Conservation (phyloP, 768 basidiomycete species). For the Tephrocybe sp. region DNA sequence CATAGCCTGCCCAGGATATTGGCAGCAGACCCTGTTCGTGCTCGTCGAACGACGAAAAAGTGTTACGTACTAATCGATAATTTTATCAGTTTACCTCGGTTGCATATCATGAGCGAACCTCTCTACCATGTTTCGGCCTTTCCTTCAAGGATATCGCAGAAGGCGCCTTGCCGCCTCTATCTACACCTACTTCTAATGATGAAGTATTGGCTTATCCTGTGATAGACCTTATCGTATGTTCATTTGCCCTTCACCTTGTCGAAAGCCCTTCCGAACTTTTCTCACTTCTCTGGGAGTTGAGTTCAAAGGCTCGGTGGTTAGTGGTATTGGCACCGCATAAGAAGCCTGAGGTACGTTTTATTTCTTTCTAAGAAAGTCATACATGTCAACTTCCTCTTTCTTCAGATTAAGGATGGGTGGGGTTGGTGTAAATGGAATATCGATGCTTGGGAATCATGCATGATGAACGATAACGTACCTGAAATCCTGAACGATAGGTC, state of each 20-base stretch:
- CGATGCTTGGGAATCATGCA: slow-evolving; percentile 43
- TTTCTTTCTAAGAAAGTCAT: background rate
- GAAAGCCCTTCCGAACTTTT: slow-evolving; percentile 62
- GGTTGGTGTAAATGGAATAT: slow-evolving; percentile 66
- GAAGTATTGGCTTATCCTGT: slow-evolving; percentile 8
- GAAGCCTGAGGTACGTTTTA: slow-evolving; percentile 59
- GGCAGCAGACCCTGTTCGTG: slow-evolving; percentile 55
- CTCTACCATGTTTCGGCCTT: slow-evolving; percentile 52
- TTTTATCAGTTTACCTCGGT: slow-evolving; percentile 53
- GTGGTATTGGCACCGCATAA: slow-evolving; percentile 75
- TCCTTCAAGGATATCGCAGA: slow-evolving; percentile 65
- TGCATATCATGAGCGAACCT: slow-evolving; percentile 58
- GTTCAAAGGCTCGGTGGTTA: slow-evolving; percentile 62
- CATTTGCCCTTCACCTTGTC: slow-evolving; percentile 74
- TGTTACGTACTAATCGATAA: slow-evolving; percentile 4
- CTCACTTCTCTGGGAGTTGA: slow-evolving; percentile 63
- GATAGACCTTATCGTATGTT: slow-evolving; percentile 68
- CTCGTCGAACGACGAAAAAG: too few relatives aligned
- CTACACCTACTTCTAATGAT: slow-evolving; percentile 13
- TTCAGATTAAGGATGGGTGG: slow-evolving; percentile 69
- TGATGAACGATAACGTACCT: slow-evolving; percentile 38
- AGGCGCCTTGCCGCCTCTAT: slow-evolving; percentile 45
- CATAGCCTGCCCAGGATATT: slow-evolving; percentile 33
- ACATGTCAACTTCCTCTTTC: background rate
- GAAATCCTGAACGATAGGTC: slow-evolving; percentile 53